These are phyloP conservation scores for Penicillium nordicum DNA, from an alignment of 2,329 filamentous ascomycete species.

Conservation along the genomic window DNA sequence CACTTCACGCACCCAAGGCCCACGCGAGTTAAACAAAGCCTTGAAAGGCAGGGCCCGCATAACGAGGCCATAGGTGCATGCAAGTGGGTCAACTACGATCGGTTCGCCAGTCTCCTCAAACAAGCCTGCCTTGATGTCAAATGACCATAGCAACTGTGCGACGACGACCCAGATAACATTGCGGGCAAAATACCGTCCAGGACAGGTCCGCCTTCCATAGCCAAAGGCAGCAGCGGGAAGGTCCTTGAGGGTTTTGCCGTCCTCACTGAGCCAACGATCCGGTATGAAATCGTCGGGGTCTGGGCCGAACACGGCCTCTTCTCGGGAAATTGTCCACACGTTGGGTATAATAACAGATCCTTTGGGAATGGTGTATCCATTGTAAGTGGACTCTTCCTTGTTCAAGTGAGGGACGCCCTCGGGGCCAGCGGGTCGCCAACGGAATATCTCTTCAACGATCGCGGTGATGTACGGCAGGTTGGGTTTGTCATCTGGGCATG, in stretches of 20 bases:
- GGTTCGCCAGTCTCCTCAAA: neutral
- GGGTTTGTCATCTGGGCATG: constrained; percentile 23
- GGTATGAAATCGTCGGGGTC: neutral
- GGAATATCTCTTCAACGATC: constrained; percentile 28
- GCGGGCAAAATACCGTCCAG: neutral
- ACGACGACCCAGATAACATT: neutral
- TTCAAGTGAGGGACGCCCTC: constrained; percentile 26
- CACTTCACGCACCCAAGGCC: neutral
- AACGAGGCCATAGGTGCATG: neutral
- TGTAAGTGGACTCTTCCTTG: constrained; percentile 28
- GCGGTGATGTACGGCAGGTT: constrained; percentile 29
- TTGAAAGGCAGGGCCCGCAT: neutral
- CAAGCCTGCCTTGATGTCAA: neutral
- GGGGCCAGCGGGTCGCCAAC: constrained; percentile 26
- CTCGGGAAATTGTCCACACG: constrained; percentile 5
- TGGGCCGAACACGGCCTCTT: neutral
- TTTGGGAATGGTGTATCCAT: constrained; percentile 33
- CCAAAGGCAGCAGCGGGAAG: neutral
- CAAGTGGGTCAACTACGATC: neutral
- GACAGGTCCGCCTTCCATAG: neutral
- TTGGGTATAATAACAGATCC: constrained; percentile 28
- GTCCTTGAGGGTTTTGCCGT: neutral
- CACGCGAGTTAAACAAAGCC: neutral
- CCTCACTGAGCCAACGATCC: neutral
- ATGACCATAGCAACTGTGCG: neutral